A percentile compares a stretch with the other conserved stretches of the same genome.
These are phyloP conservation scores for Dictyostelium gargantuum DNA, from an alignment of 208 protist species.

Conservation along the genomic window DNA sequence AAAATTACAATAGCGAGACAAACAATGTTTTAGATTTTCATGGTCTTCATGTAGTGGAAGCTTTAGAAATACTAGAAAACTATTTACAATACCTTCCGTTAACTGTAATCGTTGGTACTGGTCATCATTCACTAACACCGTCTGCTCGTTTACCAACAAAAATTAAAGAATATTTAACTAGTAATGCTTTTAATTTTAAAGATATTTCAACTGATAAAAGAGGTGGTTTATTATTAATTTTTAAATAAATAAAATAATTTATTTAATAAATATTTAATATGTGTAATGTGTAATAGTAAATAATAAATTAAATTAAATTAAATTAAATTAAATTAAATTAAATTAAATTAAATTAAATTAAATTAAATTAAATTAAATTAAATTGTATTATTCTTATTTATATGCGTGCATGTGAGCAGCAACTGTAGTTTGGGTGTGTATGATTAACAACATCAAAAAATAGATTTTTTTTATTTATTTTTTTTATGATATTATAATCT, in stretches of 20 bases:
- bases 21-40: constrained; percentile 26
- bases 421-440: too few relatives aligned
- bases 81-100: background rate
- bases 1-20: background rate
- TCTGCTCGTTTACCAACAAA: background rate
- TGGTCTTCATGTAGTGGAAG: constrained; percentile 28
- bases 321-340: too few relatives aligned
- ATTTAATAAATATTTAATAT: too few relatives aligned
- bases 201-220: background rate
- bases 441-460: too few relatives aligned
- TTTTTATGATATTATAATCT: too few relatives aligned
- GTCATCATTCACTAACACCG: background rate
- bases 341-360: too few relatives aligned
- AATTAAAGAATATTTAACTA: background rate
- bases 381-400: too few relatives aligned
- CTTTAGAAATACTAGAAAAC: background rate
- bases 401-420: too few relatives aligned
- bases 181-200: background rate
- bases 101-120: constrained; percentile 11
- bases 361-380: too few relatives aligned
- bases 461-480: too few relatives aligned
- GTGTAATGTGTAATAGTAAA: too few relatives aligned
- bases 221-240: constrained; percentile 10
- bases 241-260: background rate
- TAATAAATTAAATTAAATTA: too few relatives aligned